Percentiles rank a stretch among this genome's conserved stretches.
Evolutionary conservation across 345 rosid genomes (phyloP).

Genomic region (Isatis tinctoria): DNA sequence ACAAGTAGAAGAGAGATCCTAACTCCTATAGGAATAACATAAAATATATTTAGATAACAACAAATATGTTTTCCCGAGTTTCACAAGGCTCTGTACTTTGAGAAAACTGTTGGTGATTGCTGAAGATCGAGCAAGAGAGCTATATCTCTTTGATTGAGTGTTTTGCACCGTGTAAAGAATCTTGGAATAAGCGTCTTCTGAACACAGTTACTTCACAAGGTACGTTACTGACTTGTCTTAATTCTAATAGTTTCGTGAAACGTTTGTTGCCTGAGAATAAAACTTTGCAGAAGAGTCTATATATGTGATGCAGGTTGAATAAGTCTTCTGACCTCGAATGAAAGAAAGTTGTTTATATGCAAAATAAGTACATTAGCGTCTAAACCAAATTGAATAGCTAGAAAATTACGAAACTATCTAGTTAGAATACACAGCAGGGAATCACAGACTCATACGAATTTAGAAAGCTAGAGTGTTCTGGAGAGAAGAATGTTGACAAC

Average conservation of each 20-base stretch:
- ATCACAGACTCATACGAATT: too few species aligned
- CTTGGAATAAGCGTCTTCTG: conserved; percentile 38
- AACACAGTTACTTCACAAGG: conserved; percentile 44
- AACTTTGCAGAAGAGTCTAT: neutral
- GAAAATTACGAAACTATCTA: too few species aligned
- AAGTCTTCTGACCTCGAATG: too few species aligned
- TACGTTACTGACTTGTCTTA: neutral
- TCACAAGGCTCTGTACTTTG: neutral
- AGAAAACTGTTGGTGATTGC: neutral
- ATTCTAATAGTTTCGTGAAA: neutral
- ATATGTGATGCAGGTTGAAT: too few species aligned
- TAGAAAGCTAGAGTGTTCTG: too few species aligned
- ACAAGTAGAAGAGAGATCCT: too few species aligned
- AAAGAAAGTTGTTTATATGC: too few species aligned
- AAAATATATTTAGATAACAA: too few species aligned
- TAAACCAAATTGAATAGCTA: too few species aligned
- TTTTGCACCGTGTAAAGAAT: neutral
- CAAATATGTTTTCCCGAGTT: neutral
- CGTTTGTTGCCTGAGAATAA: neutral
- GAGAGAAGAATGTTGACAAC: neutral
- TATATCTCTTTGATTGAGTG: neutral
- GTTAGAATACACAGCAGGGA: too few species aligned
- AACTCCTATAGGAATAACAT: too few species aligned
- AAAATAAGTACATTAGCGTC: too few species aligned
- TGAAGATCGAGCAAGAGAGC: neutral